Conservation (phyloP, 148 eudicot species). For the Euryodendron excelsum region DNA sequence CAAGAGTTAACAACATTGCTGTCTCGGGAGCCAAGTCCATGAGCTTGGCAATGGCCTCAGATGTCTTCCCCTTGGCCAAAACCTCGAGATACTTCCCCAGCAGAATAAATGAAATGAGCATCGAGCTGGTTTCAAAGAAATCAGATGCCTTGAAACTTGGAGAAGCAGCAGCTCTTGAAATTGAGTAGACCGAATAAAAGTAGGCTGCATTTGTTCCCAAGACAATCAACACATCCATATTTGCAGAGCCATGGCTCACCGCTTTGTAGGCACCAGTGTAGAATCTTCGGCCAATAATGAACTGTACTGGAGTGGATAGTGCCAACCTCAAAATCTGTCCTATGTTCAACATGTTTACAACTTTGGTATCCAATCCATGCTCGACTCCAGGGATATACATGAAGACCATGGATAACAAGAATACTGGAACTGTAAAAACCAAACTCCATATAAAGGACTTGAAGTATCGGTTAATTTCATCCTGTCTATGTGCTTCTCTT, state of each 20-base stretch:
- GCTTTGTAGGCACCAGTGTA: slow-evolving; percentile 74
- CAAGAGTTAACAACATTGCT: slow-evolving; percentile 54
- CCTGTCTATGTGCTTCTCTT: slow-evolving; percentile 53
- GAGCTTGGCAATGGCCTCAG: slow-evolving; percentile 85
- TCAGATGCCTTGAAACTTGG: slow-evolving; percentile 55
- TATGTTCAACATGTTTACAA: slow-evolving; percentile 56
- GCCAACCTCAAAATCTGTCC: slow-evolving; percentile 72
- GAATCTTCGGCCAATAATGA: slow-evolving; percentile 72
- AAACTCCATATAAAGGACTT: slow-evolving; percentile 67
- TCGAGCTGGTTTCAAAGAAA: slow-evolving; percentile 82
- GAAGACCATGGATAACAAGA: slow-evolving; percentile 75
- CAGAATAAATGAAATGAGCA: slow-evolving; percentile 81
- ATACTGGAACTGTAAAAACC: slow-evolving; percentile 69
- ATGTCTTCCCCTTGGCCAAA: slow-evolving; percentile 80
- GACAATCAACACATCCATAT: slow-evolving; percentile 88
- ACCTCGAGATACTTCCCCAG: slow-evolving; percentile 83
- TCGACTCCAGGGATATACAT: slow-evolving; percentile 72
- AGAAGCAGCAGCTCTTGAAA: slow-evolving; percentile 69
- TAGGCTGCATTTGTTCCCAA: slow-evolving; percentile 89
- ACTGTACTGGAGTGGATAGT: slow-evolving; percentile 77
- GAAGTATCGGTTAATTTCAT: slow-evolving; percentile 51
- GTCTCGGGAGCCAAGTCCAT: slow-evolving; percentile 85
- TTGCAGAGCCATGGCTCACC: slow-evolving; percentile 66
- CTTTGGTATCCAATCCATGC: slow-evolving; percentile 51
- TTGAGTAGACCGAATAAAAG: slow-evolving; percentile 71